Base-by-base conservation (phyloP, 2,329 filamentous ascomycete species). In the Scedosporium boydii region DNA sequence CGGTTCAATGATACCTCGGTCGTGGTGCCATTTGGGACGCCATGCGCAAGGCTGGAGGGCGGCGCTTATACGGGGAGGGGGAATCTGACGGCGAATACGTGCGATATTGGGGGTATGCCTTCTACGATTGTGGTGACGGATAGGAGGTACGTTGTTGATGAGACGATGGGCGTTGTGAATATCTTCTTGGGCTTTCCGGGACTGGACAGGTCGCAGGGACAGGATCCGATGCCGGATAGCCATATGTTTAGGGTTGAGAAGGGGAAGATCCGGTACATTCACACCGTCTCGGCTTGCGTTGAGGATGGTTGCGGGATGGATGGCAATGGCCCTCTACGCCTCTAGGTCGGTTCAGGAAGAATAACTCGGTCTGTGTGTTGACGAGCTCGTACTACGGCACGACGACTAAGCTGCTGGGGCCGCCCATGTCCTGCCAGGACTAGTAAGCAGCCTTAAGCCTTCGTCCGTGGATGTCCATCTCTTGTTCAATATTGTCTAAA, bases 31-130 rank as follows among this genome's bases (percentile, higher is more conserved):
- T 76, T 73, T 72, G 74, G 73, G 16, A 63, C 62, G 6, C 73
- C 74, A 1, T 76, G 74, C 61, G 72, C 70, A 0, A 67, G 74
- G 6, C 68, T 75, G 23, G 74, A 76, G 65, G 74, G 74, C 3
- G 73, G 73, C 2, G 38, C 65, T 23, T 75, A 75, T 65, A 71
- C 73, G 6, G 71, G 71, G 4, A 48, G 44, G 44, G 44, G 44
- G 6, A 48, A 48, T 10, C 18, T 48, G 44, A 48, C 44, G 44
- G 44, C 44, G 44, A 48, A 48, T 6, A 67, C 63, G 6, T 48
- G 44, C 18, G 44, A 48, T 48, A 48, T 48, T 48, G 44, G 44
- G 9, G 71, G 70, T 9, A 66, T 67, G 27, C 64, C 66, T 2
- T 71, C 62, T 14, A 68, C 23, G 6, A 61, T 68, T n/a, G 65